Percentiles rank a stretch among this genome's conserved stretches.
Evolutionary conservation across 108 stramenopile species (phyloP).

Genomic region (Pseudonitzschia multiseries): DNA sequence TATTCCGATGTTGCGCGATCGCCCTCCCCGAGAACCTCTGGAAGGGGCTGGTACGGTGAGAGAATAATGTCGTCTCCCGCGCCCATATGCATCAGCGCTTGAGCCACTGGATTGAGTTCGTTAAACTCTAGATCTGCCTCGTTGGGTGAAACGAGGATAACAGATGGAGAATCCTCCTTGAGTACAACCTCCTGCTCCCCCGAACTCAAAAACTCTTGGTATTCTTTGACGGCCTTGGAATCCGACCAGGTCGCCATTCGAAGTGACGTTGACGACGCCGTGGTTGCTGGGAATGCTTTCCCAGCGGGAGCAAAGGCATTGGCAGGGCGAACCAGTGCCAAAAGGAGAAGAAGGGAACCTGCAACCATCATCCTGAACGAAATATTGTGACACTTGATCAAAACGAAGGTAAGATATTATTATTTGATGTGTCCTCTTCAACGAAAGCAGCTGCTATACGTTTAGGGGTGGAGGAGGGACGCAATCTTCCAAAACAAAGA

Average conservation of each 20-base stretch:
- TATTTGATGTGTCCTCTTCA: no score
- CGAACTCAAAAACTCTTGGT: slow-evolving; percentile 78
- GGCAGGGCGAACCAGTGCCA: neutral
- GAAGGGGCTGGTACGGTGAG: slow-evolving; percentile 53
- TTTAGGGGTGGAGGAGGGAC: no score
- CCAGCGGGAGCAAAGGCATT: slow-evolving; percentile 7
- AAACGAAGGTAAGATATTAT: no score
- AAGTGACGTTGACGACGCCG: slow-evolving; percentile 11
- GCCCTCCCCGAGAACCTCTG: slow-evolving; percentile 36
- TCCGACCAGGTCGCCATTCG: slow-evolving; percentile 55
- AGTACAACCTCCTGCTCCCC: slow-evolving; percentile 69
- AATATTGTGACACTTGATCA: neutral
- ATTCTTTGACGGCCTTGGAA: slow-evolving; percentile 52
- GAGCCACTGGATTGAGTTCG: slow-evolving; percentile 40
- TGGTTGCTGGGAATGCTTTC: neutral
- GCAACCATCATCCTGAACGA: neutral
- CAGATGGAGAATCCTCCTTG: slow-evolving; percentile 63
- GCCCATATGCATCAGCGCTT: slow-evolving; percentile 59
- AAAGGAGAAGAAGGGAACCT: neutral
- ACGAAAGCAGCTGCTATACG: no score
- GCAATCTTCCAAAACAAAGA: no score
- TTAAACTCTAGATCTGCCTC: slow-evolving; percentile 23
- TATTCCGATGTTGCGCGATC: slow-evolving; percentile 46
- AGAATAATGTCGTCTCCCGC: slow-evolving; percentile 65
- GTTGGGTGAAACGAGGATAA: slow-evolving; percentile 55